Percentiles rank a stretch among this genome's conserved stretches.
These are phyloP conservation scores for Sphagnum magellanicum DNA, from an alignment of 228 moss, liverwort and hornwort species.

Conservation along the genomic window DNA sequence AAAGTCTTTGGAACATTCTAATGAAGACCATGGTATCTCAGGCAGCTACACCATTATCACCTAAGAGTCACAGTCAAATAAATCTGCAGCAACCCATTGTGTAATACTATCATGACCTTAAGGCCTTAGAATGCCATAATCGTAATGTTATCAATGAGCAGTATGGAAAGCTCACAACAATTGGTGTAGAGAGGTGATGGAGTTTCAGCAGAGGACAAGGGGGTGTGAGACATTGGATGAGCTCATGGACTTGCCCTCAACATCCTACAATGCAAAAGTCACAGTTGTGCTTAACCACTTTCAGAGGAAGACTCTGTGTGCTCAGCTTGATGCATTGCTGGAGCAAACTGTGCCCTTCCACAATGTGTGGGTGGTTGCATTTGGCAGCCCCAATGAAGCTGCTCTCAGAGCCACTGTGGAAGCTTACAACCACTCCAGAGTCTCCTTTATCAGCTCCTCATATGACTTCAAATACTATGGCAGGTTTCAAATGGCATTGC, in stretches of 20 bases:
- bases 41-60: too few species aligned
- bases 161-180: background rate
- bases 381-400: conserved; percentile 64
- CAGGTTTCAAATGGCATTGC: conserved; percentile 80
- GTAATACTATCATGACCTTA: too few species aligned
- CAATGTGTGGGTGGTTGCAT: conserved; percentile 84
- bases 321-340: conserved; percentile 73
- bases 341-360: conserved; percentile 67
- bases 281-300: conserved; percentile 88
- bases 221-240: conserved; percentile 83
- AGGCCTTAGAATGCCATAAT: too few species aligned
- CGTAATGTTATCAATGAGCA: too few species aligned
- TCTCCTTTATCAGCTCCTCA: conserved; percentile 65
- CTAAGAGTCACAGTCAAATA: too few species aligned
- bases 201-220: conserved; percentile 55
- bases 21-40: too few species aligned
- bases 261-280: conserved; percentile 44
- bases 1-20: too few species aligned
- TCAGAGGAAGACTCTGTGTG: conserved; percentile 76
- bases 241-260: conserved; percentile 69
- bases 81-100: too few species aligned
- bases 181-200: conserved; percentile 46
- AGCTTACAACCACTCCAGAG: conserved; percentile 67
- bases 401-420: conserved; percentile 61
- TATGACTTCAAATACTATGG: conserved; percentile 95